Base-by-base conservation (phyloP, 2,329 filamentous ascomycete species). In the Beauveria scarabaeidicola region DNA sequence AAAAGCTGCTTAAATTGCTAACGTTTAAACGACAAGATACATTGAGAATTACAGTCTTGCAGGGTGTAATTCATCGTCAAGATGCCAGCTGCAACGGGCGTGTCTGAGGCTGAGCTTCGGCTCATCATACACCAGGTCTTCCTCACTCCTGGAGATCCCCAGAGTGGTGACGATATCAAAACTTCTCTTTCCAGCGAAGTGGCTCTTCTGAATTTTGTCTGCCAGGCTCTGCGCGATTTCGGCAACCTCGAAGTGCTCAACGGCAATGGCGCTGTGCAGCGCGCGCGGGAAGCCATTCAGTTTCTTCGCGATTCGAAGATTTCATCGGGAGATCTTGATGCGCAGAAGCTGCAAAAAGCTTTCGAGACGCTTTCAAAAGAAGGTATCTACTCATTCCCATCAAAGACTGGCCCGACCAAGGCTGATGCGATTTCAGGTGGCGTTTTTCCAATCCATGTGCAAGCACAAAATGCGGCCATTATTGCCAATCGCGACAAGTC, bases 401-500 rank as follows among this genome's bases (percentile, higher is more conserved):
- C 9, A 4, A 3, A 6, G 7, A 21, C 3, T 4, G 25, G 25
- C 3, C 9, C 17, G 23, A 21, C 15, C 3, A 44, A 17, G n/a
- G 25, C 56, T 58, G 38, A 58, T 38, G 0, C 7, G 5, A 13
- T 15, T 6, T 9, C 19, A 59, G 57, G 10, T 17, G 57, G 57
- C 9, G 2, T 19, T 19, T 8, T 27, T n/a, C 41, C 48, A 6
- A 40, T 59, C 15, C 48, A 59, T 29, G 48, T 59, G 4, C 8
- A 15, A n/a, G 57, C 48, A 2, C 48, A 59, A 47, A 59, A 59
- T n/a, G 48, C 57, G 3, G 48, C 27, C 15, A 52, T 59, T 15
- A 25, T 46, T 19, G 57, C 21, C 27, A 47, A 11, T 32, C 57
- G 57, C 21, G 21, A 15, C 13, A 10, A 17, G 3, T 9, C 38